phyloP scores from a whole-genome alignment of 2,329 filamentous ascomycete species.

The Aspergillus ibericus region DNA sequence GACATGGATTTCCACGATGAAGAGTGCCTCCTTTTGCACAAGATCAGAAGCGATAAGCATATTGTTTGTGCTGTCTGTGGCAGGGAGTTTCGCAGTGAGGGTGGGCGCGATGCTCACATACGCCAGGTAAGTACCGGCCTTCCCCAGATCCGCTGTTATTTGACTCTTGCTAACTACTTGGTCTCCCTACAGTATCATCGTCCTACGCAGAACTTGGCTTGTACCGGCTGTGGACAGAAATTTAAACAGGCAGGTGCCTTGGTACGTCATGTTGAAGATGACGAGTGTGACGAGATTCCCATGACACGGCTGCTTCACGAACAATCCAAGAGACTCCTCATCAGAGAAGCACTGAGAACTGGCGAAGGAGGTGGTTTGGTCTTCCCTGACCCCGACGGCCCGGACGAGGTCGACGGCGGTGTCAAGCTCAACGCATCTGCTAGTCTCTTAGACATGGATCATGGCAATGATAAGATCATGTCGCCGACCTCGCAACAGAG shows the following conservation, averaged over 20 bases:
- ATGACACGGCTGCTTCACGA: slow-evolving; percentile 48
- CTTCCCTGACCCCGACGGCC: slow-evolving; percentile 5
- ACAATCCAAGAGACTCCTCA: slow-evolving; percentile 52
- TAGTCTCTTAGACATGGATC: background rate
- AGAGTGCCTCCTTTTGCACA: slow-evolving; percentile 50
- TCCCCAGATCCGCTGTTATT: background rate
- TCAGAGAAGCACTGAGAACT: slow-evolving; percentile 33
- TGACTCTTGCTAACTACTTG: background rate
- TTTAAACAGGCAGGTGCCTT: slow-evolving; percentile 53
- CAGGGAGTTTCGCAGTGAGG: slow-evolving; percentile 55
- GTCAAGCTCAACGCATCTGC: slow-evolving; percentile 17
- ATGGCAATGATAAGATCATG: background rate
- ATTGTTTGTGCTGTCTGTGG: slow-evolving; percentile 59
- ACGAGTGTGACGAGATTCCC: slow-evolving; percentile 49
- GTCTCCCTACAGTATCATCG: slow-evolving; percentile 47
- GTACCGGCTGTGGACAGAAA: slow-evolving; percentile 46
- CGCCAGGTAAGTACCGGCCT: slow-evolving; percentile 43
- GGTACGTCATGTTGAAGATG: slow-evolving; percentile 57
- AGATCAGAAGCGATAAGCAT: slow-evolving; percentile 47
- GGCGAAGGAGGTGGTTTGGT: slow-evolving; percentile 6
- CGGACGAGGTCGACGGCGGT: slow-evolving; percentile 25
- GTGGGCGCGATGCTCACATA: slow-evolving; percentile 55
- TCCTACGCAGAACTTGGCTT: slow-evolving; percentile 51
- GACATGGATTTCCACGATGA: slow-evolving; percentile 49
- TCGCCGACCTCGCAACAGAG: background rate